Conservation (phyloP, 108 stramenopile species). For the Ochromonas danica region DNA sequence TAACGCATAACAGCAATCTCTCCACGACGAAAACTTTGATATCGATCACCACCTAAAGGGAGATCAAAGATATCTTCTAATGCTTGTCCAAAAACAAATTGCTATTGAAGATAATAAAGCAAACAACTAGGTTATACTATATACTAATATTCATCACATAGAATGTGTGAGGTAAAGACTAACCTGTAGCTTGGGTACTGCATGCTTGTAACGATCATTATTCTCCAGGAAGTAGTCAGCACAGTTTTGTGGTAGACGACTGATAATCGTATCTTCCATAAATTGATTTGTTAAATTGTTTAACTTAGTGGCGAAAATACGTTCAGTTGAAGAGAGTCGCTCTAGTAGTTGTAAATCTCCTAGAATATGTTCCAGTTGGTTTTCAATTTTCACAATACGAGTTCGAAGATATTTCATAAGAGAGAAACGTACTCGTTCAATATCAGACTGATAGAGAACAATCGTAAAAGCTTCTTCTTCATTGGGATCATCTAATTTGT, state of each 20-base stretch:
- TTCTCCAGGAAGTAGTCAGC: background rate
- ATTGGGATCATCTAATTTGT: background rate
- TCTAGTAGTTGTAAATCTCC: background rate
- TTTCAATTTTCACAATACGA: slow-evolving; percentile 50
- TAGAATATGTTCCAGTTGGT: background rate
- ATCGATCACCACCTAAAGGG: background rate
- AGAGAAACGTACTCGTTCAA: slow-evolving; percentile 45
- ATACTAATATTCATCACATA: background rate
- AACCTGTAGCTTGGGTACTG: background rate
- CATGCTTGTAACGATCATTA: slow-evolving; percentile 9
- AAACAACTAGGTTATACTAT: background rate
- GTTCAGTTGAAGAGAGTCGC: background rate
- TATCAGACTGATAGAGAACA: slow-evolving; percentile 47
- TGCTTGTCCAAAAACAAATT: background rate
- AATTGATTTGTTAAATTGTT: background rate
- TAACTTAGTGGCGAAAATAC: slow-evolving; percentile 10
- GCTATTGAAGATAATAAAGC: background rate
- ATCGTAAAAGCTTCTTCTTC: slow-evolving; percentile 43
- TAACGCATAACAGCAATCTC: background rate
- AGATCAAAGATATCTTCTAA: background rate
- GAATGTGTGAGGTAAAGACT: background rate
- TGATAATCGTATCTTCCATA: slow-evolving; percentile 1
- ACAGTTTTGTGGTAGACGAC: background rate
- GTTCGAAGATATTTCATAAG: slow-evolving; percentile 47
- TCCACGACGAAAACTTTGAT: background rate